Evolutionary conservation across 2,329 filamentous ascomycete genomes (phyloP), one percentile per base, ranked within the genome.

Genomic region (Diaporthe caulivora): DNA sequence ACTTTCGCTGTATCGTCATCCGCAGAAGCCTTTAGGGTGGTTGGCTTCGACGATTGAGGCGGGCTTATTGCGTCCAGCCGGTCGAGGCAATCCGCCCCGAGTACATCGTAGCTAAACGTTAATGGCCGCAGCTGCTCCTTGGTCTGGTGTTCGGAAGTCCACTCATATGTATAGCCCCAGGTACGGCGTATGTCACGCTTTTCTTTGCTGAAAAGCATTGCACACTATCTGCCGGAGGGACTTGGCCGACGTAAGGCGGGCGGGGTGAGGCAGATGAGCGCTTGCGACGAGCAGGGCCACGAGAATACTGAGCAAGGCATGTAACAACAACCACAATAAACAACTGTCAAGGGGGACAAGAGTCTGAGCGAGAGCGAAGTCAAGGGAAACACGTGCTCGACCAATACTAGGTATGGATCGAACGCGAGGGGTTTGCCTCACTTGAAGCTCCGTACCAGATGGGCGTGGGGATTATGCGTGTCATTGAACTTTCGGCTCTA

Each of bases 81-180:
- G 73, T 91, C 86, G 21, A 94, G 83, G 73, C 91, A 92, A 73
- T 93, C 87, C 76, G 93, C 90, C 42, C 87, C 93, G 1, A 95
- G 83, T 10, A 85, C 86, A 81, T 96, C 94, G 79, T 94, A 95
- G 1, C 89, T 88, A 73, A 89, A 87, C 65, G 91, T 92, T 76
- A 93, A 79, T 3, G 88, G 89, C 70, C 88, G 82, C 51, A 92
- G 83, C 78, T 94, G 84, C 71, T 92, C 87, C 9, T 85, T 81
- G 1, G 88, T 89, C 24, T 90, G 83, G 80, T 96, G 94, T 4
- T 91, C 81, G 8, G 87, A 80, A 1, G 92, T 93, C 87, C 92
- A 92, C 77, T 91, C 88, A 79, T 95, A 95, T 9, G 86, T 88
- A 78, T 94, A 89, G 26, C 89, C 92, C 90, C 92, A 95, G 76